These are phyloP conservation scores for Solanum chmielewskii DNA, from an alignment of 257 asterid genomes.

Conservation along the genomic window DNA sequence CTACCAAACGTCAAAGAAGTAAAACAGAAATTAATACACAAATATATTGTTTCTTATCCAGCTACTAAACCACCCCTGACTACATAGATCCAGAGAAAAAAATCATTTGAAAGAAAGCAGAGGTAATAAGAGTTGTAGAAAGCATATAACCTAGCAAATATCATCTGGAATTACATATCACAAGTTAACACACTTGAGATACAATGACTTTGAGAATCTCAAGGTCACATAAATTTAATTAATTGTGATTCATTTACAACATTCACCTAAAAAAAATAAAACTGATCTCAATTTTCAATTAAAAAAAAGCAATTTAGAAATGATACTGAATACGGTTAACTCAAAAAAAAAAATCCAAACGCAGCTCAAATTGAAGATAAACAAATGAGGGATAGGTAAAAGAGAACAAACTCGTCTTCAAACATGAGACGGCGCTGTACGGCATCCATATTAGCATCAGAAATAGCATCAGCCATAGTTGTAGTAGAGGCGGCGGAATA, in stretches of 20 bases:
- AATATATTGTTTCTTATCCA: no score
- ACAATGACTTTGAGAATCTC: neutral
- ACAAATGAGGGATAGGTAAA: neutral
- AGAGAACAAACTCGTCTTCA: slow-evolving; percentile 68
- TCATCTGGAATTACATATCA: neutral
- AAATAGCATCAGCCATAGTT: slow-evolving; percentile 42
- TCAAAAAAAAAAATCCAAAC: neutral
- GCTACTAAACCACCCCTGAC: neutral
- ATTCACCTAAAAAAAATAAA: neutral
- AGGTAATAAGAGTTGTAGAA: neutral
- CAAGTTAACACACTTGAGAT: neutral
- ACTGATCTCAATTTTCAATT: neutral
- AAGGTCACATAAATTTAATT: neutral
- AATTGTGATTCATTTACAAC: neutral
- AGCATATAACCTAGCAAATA: neutral
- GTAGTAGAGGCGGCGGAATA: slow-evolving; percentile 13
- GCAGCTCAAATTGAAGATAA: neutral
- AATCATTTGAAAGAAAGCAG: neutral
- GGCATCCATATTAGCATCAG: slow-evolving; percentile 81
- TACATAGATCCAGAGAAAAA: neutral
- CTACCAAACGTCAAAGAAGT: no score
- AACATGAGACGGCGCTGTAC: slow-evolving; percentile 96
- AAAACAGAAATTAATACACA: neutral
- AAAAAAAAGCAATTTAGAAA: neutral
- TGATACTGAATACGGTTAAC: neutral